Conservation (phyloP, 768 basidiomycete species). For the Suillus variegatus region DNA sequence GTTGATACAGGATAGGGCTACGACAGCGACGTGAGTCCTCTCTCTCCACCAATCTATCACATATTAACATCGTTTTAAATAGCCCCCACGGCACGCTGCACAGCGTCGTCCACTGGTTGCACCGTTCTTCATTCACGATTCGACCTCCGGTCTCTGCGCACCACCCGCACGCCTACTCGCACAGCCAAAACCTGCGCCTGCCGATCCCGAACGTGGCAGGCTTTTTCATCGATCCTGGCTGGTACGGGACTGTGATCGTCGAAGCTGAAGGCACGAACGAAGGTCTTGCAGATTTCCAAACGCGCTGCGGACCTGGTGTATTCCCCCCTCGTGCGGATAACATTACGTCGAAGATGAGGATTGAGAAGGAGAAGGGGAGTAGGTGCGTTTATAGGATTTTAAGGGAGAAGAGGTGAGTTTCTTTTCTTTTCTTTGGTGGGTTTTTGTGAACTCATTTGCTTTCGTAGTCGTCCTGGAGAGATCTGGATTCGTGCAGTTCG, state of each 20-base stretch:
- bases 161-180: slow-evolving; percentile 28
- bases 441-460: background rate
- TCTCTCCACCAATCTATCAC: background rate
- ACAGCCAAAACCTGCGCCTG: slow-evolving; percentile 31
- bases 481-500: slow-evolving; percentile 71
- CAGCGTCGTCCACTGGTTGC: slow-evolving; percentile 84
- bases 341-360: slow-evolving; percentile 32
- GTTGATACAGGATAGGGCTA: slow-evolving; percentile 72
- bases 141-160: slow-evolving; percentile 45
- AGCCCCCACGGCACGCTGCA: slow-evolving; percentile 81
- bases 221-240: slow-evolving; percentile 70
- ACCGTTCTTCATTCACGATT: slow-evolving; percentile 76
- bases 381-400: slow-evolving; percentile 69
- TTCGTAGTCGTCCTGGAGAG: slow-evolving; percentile 65
- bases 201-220: slow-evolving; percentile 57
- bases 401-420: slow-evolving; percentile 71
- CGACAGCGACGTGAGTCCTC: slow-evolving; percentile 76
- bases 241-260: slow-evolving; percentile 82
- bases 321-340: slow-evolving; percentile 61
- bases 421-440: slow-evolving; percentile 3
- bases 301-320: slow-evolving; percentile 65
- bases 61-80: slow-evolving; percentile 14
- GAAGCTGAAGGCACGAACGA: slow-evolving; percentile 91
- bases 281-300: slow-evolving; percentile 74
- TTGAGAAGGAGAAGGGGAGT: slow-evolving; percentile 43